Evolutionary conservation across 1,284 basidiomycete species (phyloP), one percentile per base, ranked within the genome.

Genomic region (Grifola frondosa): DNA sequence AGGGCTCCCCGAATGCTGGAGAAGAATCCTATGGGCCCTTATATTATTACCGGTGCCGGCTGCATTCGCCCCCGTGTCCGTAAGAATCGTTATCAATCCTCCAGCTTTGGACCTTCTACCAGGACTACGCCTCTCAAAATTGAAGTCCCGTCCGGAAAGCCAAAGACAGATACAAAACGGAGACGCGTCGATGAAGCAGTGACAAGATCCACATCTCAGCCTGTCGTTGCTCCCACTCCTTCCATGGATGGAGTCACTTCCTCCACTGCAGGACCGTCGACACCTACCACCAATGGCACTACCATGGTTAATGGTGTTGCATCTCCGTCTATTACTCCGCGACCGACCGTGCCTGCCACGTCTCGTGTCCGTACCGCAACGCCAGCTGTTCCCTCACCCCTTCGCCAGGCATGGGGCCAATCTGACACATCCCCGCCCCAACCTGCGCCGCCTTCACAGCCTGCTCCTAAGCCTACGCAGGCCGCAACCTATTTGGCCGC

Each of bases 1-100:
- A 57, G 68, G 12, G 65, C 77, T 6, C 68, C 70, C 17, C 80
- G 74, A 57, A 78, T 72, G 10, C 64, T 88, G 8, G 57, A 71
- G n/a, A 75, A 69, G 60, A 88, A 88, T 57, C 85, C 84, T 0
- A 88, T 88, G 59, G 84, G 84, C 13, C 56, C 66, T 21, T 84
- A 83, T 60, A 71, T 73, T 41, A 85, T 80, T 80, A 74, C 80
- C 51, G 86, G 85, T 23, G 80, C 68, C 29, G 84, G 84, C 28
- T 84, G 82, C 53, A 75, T 85, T 8, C 79, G 75, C 47, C 66
- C 74, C 7, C 74, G 75, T 42, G n/a, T n/a, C n/a, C n/a, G n/a
- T n/a, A n/a, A n/a, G n/a, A 85, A 83, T 60, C 78, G 83, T 30
- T 84, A 80, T 57, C 73, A 77, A 40, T 84, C 82, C 10, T 80